Percentiles rank a stretch among this genome's conserved stretches.
These are phyloP conservation scores for Macrophomina phaseolina DNA, from an alignment of 2,329 filamentous ascomycete species.

Conservation along the genomic window DNA sequence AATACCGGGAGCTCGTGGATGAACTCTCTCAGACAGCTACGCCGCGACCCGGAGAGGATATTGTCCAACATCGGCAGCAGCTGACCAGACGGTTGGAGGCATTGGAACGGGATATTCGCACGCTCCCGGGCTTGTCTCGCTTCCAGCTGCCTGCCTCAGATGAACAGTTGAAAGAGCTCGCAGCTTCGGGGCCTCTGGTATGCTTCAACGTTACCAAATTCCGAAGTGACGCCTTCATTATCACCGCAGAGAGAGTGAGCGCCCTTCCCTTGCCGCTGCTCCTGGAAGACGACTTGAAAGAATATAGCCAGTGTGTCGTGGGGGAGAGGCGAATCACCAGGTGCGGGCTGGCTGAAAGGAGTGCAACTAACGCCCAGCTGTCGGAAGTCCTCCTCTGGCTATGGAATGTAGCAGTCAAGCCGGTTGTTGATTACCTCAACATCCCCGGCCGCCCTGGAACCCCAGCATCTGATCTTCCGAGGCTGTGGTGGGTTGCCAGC, in stretches of 20 bases:
- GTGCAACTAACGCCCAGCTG: no score
- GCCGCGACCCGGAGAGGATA: not conserved
- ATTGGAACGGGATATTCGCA: constrained; percentile 19
- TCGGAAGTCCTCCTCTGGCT: no score
- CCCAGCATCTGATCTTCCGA: no score
- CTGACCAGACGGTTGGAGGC: not conserved
- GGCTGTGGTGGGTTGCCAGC: no score
- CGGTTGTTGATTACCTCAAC: no score
- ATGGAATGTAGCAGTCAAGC: no score
- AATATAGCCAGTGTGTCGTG: no score
- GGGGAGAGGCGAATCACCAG: no score
- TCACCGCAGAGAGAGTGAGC: constrained; percentile 21
- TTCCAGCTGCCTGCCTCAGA: constrained; percentile 23
- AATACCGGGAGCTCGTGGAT: not conserved
- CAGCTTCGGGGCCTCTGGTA: constrained; percentile 22
- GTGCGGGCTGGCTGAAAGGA: no score
- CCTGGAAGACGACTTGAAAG: no score
- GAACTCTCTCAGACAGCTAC: not conserved
- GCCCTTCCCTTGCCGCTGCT: no score
- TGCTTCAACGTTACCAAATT: constrained; percentile 28
- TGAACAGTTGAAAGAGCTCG: constrained; percentile 10
- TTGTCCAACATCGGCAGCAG: not conserved
- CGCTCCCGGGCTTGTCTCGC: constrained; percentile 9
- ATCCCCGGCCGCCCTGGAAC: no score
- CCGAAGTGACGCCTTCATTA: constrained; percentile 29